phyloP scores from a whole-genome alignment of 495 filamentous ascomycete genomes.

The Tuber borchii region DNA sequence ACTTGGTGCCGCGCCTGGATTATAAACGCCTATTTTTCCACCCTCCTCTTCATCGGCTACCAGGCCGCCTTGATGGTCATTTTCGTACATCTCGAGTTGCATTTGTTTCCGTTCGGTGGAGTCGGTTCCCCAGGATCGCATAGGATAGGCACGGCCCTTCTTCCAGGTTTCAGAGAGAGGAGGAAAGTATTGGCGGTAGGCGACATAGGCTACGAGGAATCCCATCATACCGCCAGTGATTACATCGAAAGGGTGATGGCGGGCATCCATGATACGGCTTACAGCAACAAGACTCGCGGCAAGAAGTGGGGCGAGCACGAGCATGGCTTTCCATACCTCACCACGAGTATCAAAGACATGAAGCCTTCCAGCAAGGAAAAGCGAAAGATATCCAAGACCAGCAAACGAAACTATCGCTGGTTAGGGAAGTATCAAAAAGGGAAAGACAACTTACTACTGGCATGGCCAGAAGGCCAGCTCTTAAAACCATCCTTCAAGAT shows the following conservation, averaged over 20 bases:
- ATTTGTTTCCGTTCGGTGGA: conserved; percentile 20
- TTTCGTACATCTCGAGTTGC: conserved; percentile 21
- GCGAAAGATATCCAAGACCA: conserved; percentile 72
- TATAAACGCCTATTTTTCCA: conserved; percentile 26
- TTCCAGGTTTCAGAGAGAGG: conserved; percentile 51
- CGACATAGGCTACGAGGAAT: conserved; percentile 46
- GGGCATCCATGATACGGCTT: conserved; percentile 68
- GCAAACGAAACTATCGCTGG: conserved; percentile 60
- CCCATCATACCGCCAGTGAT: conserved; percentile 69
- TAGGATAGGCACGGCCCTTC: conserved; percentile 59
- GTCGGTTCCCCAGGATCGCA: conserved; percentile 53
- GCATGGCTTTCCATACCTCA: conserved; percentile 46
- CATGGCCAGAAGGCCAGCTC: conserved; percentile 71
- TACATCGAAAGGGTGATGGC: conserved; percentile 86
- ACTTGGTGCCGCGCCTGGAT: neutral
- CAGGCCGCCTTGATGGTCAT: conserved; percentile 11
- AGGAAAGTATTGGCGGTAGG: conserved; percentile 56
- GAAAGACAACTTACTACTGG: conserved; percentile 37
- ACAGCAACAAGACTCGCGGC: conserved; percentile 53
- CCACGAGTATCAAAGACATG: conserved; percentile 47
- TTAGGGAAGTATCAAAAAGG: conserved; percentile 40
- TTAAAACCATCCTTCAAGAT: conserved; percentile 80
- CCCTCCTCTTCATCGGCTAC: conserved; percentile 31
- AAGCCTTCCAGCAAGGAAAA: conserved; percentile 61
- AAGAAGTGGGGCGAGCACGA: conserved; percentile 59